Conservation (phyloP, 129 eudicot genomes). For the Flaveria linearis region DNA sequence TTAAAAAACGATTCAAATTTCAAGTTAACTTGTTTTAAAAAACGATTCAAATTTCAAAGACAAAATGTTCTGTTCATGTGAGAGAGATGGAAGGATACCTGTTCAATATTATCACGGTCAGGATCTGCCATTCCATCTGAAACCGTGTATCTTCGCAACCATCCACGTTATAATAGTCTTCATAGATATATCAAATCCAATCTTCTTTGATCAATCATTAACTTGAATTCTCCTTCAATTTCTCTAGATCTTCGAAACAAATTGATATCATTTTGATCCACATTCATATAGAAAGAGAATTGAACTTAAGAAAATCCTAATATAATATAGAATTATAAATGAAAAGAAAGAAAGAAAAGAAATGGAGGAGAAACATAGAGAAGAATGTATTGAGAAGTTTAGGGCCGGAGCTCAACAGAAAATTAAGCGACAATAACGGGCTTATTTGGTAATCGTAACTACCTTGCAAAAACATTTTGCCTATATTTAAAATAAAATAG, state of each 20-base stretch:
- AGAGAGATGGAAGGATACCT: slow-evolving; percentile 36
- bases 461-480: background rate
- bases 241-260: background rate
- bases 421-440: background rate
- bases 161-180: slow-evolving; percentile 40
- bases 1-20: background rate
- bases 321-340: background rate
- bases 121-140: slow-evolving; percentile 98
- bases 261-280: background rate
- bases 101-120: slow-evolving; percentile 64
- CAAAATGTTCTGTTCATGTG: background rate
- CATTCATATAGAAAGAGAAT: background rate
- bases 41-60: background rate
- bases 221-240: slow-evolving; percentile 23
- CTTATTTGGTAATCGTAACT: slow-evolving; percentile 3
- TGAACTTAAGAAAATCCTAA: slow-evolving; percentile 9
- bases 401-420: slow-evolving; percentile 10
- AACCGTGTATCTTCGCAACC: slow-evolving; percentile 43
- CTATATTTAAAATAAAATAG: too few species aligned
- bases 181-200: slow-evolving; percentile 57
- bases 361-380: slow-evolving; percentile 13
- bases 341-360: background rate
- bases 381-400: slow-evolving; percentile 7
- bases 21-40: background rate
- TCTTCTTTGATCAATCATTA: slow-evolving; percentile 51